Conservation (phyloP, 2,329 filamentous ascomycete species). For the Sporothrix schenckii region DNA sequence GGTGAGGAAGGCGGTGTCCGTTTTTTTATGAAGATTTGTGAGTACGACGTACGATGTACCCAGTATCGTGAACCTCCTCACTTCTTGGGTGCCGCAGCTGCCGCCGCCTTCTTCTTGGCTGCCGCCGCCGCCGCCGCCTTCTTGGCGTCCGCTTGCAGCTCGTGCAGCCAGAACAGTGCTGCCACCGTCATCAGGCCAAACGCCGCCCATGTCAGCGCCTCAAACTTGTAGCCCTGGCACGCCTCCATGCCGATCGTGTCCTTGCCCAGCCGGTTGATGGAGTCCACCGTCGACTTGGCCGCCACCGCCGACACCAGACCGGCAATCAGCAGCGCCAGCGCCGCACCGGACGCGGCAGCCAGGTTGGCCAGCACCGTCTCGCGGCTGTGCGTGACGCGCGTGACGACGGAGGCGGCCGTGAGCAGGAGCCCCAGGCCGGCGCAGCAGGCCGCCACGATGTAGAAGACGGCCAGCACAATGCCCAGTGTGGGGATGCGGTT, state of each 20-base stretch:
- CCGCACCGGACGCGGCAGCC: slow-evolving; percentile 44
- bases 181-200: slow-evolving; percentile 50
- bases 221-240: slow-evolving; percentile 49
- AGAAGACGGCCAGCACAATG: slow-evolving; percentile 54
- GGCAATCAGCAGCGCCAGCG: slow-evolving; percentile 36
- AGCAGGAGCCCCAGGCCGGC: slow-evolving; percentile 53
- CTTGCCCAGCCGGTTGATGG: slow-evolving; percentile 41
- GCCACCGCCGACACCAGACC: slow-evolving; percentile 33
- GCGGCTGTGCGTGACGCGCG: slow-evolving; percentile 32
- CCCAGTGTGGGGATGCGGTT: slow-evolving; percentile 55
- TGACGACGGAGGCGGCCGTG: slow-evolving; percentile 43
- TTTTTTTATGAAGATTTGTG: background rate
- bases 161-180: slow-evolving; percentile 48
- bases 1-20: slow-evolving; percentile 1
- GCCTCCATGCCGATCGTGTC: slow-evolving; percentile 52
- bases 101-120: slow-evolving; percentile 28
- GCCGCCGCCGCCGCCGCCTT: slow-evolving; percentile 34
- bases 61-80: background rate
- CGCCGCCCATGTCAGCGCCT: slow-evolving; percentile 52
- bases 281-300: slow-evolving; percentile 30
- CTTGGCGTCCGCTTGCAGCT: slow-evolving; percentile 42
- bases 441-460: slow-evolving; percentile 50
- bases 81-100: slow-evolving; percentile 16
- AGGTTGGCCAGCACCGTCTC: slow-evolving; percentile 45
- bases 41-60: too few species aligned